Evolutionary conservation across 164 flowering plant species (phyloP).

Genomic region (Tetracentron sinense): DNA sequence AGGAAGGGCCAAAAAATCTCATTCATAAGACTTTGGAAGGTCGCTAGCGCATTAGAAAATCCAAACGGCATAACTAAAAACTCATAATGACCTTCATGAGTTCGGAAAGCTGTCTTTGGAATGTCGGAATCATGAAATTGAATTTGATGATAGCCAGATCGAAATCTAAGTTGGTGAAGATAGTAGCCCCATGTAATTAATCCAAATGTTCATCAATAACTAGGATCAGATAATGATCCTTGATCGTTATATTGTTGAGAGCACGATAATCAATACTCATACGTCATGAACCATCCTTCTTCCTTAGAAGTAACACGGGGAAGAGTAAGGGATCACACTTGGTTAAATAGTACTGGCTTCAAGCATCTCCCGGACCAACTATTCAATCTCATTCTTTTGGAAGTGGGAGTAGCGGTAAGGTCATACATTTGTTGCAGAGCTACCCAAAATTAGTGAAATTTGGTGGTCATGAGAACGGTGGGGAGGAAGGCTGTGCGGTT

Average conservation of each 20-base stretch:
- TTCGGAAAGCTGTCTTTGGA: not conserved
- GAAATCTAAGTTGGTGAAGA: not conserved
- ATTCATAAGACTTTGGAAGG: conserved; percentile 3
- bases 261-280: not conserved
- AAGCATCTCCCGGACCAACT: not conserved
- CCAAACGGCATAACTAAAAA: conserved; percentile 9
- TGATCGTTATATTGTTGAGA: not conserved
- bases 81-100: conserved; percentile 6
- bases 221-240: not conserved
- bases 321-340: not conserved
- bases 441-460: no score
- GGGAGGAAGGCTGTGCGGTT: no score
- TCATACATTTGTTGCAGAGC: not conserved
- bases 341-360: not conserved
- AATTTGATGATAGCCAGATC: not conserved
- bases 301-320: not conserved
- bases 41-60: not conserved
- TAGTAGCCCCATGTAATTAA: not conserved
- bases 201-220: not conserved
- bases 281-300: not conserved
- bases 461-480: no score
- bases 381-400: not conserved
- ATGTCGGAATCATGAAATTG: not conserved
- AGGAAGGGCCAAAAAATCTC: not conserved
- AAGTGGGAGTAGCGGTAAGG: not conserved